Conservation (phyloP, 2,329 filamentous ascomycete species). For the Madurella mycetomatis region DNA sequence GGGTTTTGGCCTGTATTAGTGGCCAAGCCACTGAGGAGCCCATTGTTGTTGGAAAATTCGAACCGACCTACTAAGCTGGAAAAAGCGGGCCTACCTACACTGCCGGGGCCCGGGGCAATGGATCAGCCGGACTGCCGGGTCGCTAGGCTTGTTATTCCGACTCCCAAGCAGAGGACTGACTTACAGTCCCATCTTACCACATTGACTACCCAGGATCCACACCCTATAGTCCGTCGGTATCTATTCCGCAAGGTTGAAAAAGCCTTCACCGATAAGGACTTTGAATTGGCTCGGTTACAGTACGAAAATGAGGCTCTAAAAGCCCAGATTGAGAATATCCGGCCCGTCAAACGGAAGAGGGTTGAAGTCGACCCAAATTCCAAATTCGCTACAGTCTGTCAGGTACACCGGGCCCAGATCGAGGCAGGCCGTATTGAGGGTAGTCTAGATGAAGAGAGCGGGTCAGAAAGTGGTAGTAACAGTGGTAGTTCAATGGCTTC, state of each 20-base stretch:
- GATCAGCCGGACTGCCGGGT: no score
- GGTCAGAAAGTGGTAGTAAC: not conserved
- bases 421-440: slow-evolving; percentile 1
- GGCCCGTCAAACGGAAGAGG: not conserved
- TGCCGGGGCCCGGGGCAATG: no score
- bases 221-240: no score
- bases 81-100: not conserved
- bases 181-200: not conserved
- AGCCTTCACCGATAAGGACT: not conserved
- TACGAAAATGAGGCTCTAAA: not conserved
- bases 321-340: not conserved
- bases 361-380: not conserved
- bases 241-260: not conserved
- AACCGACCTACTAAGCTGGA: not conserved
- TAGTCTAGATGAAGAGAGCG: slow-evolving; percentile 6
- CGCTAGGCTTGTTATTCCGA: no score
- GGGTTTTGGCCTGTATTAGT: slow-evolving; percentile 4
- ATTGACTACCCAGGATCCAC: not conserved
- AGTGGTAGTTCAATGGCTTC: not conserved
- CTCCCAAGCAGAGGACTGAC: no score
- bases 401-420: slow-evolving; percentile 4
- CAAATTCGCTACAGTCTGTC: not conserved
- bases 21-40: slow-evolving; percentile 1
- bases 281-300: not conserved
- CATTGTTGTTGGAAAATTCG: slow-evolving; percentile 1